Conservation (phyloP, 371 early-diverging fungal species). For the Blastocladiella emersonii region DNA sequence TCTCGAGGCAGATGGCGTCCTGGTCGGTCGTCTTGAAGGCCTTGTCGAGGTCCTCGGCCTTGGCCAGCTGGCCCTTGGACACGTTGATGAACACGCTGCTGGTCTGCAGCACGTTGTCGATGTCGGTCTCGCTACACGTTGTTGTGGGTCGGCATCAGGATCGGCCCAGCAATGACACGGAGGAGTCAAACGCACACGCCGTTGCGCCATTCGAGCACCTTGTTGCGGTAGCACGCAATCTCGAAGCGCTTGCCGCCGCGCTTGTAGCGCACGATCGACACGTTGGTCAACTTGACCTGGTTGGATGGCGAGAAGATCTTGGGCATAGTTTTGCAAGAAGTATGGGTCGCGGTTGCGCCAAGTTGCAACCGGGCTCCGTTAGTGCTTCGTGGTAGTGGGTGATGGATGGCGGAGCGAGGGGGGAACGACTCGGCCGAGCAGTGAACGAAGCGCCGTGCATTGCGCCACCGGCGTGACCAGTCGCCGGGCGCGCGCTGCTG, state of each 20-base stretch:
- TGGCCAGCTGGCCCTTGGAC: slow-evolving; percentile 88
- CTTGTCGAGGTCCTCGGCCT: slow-evolving; percentile 67
- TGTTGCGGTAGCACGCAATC: slow-evolving; percentile 96
- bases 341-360: too few relatives aligned
- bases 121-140: slow-evolving; percentile 74
- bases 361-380: too few relatives aligned
- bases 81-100: slow-evolving; percentile 86
- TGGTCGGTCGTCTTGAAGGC: slow-evolving; percentile 77
- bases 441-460: too few relatives aligned
- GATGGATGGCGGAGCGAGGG: too few relatives aligned
- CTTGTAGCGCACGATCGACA: slow-evolving; percentile 84
- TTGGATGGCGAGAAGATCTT: slow-evolving; percentile 3
- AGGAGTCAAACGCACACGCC: slow-evolving; percentile 60
- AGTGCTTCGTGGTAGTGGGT: too few relatives aligned
- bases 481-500: too few relatives aligned
- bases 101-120: slow-evolving; percentile 91
- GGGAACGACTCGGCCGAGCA: too few relatives aligned
- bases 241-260: slow-evolving; percentile 97
- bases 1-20: slow-evolving; percentile 62
- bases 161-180: too few relatives aligned
- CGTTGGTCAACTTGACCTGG: slow-evolving; percentile 58
- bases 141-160: too few relatives aligned
- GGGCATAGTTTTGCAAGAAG: not conserved
- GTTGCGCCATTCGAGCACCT: slow-evolving; percentile 91
- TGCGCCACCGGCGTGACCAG: too few relatives aligned